A percentile compares a stretch with the other conserved stretches of the same genome.
phyloP scores from a whole-genome alignment of 2,329 filamentous ascomycete species.

The Monilinia aucupariae region DNA sequence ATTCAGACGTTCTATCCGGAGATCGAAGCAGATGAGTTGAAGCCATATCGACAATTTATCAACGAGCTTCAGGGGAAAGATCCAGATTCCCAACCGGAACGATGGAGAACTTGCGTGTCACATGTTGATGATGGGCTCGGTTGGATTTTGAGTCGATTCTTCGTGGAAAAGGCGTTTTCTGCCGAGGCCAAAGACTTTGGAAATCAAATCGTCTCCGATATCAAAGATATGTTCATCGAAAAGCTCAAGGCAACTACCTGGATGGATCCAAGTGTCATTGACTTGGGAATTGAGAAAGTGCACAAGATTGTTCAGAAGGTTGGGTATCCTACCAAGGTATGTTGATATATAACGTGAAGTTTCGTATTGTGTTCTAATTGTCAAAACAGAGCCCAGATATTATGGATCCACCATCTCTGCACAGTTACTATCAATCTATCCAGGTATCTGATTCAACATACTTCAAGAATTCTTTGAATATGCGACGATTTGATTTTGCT shows the following conservation, averaged over 20 bases:
- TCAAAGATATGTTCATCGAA: conserved; percentile 60
- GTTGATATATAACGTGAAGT: not conserved
- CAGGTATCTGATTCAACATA: conserved; percentile 46
- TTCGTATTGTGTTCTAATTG: conserved; percentile 19
- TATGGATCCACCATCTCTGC: conserved; percentile 50
- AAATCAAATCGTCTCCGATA: conserved; percentile 64
- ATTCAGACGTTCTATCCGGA: conserved; percentile 48
- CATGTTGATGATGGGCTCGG: conserved; percentile 53
- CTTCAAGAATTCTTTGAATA: conserved; percentile 53
- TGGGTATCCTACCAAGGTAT: conserved; percentile 54
- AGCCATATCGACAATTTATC: conserved; percentile 53
- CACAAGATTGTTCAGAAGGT: conserved; percentile 64
- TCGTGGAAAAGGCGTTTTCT: conserved; percentile 62
- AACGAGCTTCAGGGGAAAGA: conserved; percentile 59
- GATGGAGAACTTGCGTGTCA: conserved; percentile 60
- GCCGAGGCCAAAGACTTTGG: conserved; percentile 61
- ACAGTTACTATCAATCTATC: conserved; percentile 51
- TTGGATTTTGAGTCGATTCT: conserved; percentile 68
- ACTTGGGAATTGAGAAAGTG: conserved; percentile 58
- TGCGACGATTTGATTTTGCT: conserved; percentile 44
- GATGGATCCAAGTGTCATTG: conserved; percentile 58
- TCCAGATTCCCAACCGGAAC: conserved; percentile 55
- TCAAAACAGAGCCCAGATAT: conserved; percentile 48
- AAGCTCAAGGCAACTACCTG: conserved; percentile 55
- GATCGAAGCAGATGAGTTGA: conserved; percentile 55